Evolutionary conservation across 805 yeast species (phyloP).

Genomic region (Zygosaccharomyces kombuchaensis): DNA sequence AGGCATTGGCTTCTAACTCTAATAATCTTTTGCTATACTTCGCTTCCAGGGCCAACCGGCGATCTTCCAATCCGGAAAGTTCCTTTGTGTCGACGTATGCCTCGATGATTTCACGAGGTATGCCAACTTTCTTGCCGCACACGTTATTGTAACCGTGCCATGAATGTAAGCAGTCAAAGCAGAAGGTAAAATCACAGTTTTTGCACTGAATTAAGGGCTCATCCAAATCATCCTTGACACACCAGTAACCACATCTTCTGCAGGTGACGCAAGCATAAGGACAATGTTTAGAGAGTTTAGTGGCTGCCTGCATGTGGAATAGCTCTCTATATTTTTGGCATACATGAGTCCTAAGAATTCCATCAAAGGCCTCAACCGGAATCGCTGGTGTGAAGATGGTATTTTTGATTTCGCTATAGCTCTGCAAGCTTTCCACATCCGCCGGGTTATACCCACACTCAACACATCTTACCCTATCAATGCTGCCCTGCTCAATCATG

Average conservation of each 20-base stretch:
- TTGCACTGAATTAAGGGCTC: conserved; percentile 48
- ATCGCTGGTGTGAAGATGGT: conserved; percentile 42
- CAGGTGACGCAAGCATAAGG: conserved; percentile 50
- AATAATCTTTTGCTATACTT: conserved; percentile 46
- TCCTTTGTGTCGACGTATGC: conserved; percentile 37
- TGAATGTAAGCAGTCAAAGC: conserved; percentile 52
- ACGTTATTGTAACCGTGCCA: conserved; percentile 54
- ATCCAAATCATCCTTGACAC: conserved; percentile 44
- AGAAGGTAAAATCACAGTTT: conserved; percentile 49
- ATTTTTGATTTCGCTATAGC: conserved; percentile 34
- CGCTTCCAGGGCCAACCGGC: conserved; percentile 35
- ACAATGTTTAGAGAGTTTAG: conserved; percentile 40
- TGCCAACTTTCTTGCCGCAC: conserved; percentile 39
- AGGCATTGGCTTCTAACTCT: conserved; percentile 41
- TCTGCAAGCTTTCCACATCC: conserved; percentile 19
- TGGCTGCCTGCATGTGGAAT: conserved; percentile 39
- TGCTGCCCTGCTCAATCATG: conserved; percentile 45
- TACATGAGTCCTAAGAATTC: conserved; percentile 29
- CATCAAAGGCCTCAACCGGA: conserved; percentile 33
- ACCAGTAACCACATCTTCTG: conserved; percentile 48
- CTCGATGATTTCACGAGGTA: conserved; percentile 32
- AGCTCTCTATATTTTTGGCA: conserved; percentile 40
- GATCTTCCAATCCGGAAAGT: conserved; percentile 30
- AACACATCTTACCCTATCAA: conserved; percentile 55
- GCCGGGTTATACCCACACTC: conserved; percentile 36